Percentiles rank a stretch among this genome's conserved stretches.
These are phyloP conservation scores for Eustoma russellianum DNA, from an alignment of 257 asterid species.

Conservation along the genomic window DNA sequence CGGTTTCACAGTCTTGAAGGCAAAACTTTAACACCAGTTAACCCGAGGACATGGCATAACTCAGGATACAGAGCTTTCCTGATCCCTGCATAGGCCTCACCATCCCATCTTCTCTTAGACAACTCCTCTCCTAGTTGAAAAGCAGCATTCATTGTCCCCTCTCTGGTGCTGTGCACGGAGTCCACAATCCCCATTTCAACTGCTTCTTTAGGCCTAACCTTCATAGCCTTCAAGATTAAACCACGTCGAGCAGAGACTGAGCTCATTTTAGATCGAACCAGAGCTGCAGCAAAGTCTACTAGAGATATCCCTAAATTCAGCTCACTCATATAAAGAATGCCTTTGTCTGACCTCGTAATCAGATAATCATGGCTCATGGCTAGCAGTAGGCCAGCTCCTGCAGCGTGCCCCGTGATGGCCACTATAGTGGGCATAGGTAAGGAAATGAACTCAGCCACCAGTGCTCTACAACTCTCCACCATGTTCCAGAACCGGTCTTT, in stretches of 20 bases:
- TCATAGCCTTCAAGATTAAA: constrained; percentile 42
- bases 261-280: constrained; percentile 41
- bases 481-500: constrained; percentile 32
- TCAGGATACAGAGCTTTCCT: constrained; percentile 63
- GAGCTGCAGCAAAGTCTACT: constrained; percentile 60
- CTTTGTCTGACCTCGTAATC: constrained; percentile 47
- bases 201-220: constrained; percentile 53
- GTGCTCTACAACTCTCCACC: constrained; percentile 51
- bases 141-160: constrained; percentile 56
- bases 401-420: constrained; percentile 79
- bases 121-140: constrained; percentile 39
- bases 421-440: constrained; percentile 82
- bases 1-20: constrained; percentile 51
- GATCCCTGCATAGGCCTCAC: constrained; percentile 47
- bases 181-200: constrained; percentile 55
- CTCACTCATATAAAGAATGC: constrained; percentile 77
- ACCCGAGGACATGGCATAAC: constrained; percentile 41
- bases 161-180: constrained; percentile 27
- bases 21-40: constrained; percentile 21
- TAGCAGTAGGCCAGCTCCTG: constrained; percentile 64
- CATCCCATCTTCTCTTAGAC: constrained; percentile 51
- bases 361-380: constrained; percentile 73
- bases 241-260: constrained; percentile 34
- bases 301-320: constrained; percentile 70
- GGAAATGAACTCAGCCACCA: constrained; percentile 51